Evolutionary conservation across 805 yeast species (phyloP).

Genomic region (Starmerella bombi): DNA sequence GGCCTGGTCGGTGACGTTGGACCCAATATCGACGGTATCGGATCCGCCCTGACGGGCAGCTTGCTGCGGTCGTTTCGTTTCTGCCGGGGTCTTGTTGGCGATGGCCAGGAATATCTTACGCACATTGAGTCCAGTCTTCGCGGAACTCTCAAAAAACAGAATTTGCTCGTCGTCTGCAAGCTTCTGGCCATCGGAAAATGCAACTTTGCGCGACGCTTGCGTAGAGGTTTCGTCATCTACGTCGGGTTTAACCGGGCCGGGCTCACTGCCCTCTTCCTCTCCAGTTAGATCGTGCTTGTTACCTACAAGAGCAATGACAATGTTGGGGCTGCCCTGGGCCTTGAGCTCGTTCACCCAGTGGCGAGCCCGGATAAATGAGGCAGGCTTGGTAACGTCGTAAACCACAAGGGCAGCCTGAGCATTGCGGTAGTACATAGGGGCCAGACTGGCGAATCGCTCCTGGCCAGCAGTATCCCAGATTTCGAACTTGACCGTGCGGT

Average conservation of each 20-base stretch:
- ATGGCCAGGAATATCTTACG: conserved; percentile 83
- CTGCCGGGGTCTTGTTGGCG: conserved; percentile 72
- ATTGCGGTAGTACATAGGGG: conserved; percentile 94
- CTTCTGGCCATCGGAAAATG: conserved; percentile 71
- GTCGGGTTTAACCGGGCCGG: conserved; percentile 22
- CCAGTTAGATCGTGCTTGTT: conserved; percentile 75
- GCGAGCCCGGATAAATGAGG: conserved; percentile 87
- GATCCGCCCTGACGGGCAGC: conserved; percentile 20
- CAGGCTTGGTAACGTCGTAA: conserved; percentile 89
- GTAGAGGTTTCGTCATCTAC: conserved; percentile 26
- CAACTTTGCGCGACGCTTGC: conserved; percentile 46
- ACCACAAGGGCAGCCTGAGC: conserved; percentile 96
- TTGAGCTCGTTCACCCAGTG: conserved; percentile 96
- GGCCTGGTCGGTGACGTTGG: conserved; percentile 13
- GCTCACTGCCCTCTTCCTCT: conserved; percentile 24
- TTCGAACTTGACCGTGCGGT: conserved; percentile 58
- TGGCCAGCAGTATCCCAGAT: conserved; percentile 89
- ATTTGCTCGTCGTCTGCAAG: conserved; percentile 86
- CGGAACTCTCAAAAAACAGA: conserved; percentile 86
- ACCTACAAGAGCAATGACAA: conserved; percentile 86
- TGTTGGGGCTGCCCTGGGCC: conserved; percentile 87
- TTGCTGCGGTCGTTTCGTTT: conserved; percentile 22
- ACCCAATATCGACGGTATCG: conserved; percentile 18
- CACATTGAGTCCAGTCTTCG: conserved; percentile 79
- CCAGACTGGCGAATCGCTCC: conserved; percentile 88